Evolutionary conservation across 2,329 filamentous ascomycete species (phyloP).

Genomic region (Periconia macrospinosa): DNA sequence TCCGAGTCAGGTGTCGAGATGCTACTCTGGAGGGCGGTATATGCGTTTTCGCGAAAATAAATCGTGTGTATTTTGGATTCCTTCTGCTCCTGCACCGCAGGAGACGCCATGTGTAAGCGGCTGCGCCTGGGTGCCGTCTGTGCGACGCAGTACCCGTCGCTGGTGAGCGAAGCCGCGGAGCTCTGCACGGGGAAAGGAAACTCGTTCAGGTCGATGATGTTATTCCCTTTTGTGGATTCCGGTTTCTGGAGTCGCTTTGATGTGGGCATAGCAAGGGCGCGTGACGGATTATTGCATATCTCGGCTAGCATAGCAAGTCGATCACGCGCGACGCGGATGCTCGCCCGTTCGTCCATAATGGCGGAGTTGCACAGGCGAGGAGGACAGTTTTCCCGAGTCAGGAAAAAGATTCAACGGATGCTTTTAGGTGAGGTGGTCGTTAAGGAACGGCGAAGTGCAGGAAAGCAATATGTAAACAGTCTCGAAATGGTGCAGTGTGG

Average conservation of each 20-base stretch:
- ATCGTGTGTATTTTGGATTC: neutral
- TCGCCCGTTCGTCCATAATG: slow-evolving; percentile 11
- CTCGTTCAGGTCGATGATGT: neutral
- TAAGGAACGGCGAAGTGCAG: neutral
- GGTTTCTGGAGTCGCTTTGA: slow-evolving; percentile 7
- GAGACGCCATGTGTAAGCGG: slow-evolving; percentile 5
- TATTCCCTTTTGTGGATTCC: slow-evolving; percentile 1
- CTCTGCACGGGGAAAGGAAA: slow-evolving; percentile 3
- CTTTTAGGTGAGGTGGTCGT: neutral
- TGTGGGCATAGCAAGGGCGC: slow-evolving; percentile 14
- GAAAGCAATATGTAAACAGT: neutral
- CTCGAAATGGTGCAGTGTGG: slow-evolving; percentile 8
- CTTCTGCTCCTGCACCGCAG: neutral
- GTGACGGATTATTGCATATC: slow-evolving; percentile 20
- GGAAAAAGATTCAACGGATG: neutral
- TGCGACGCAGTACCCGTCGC: slow-evolving; percentile 18
- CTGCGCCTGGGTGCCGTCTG: slow-evolving; percentile 10
- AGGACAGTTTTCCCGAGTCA: neutral
- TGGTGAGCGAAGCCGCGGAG: slow-evolving; percentile 6
- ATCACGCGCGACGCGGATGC: slow-evolving; percentile 17
- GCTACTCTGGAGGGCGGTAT: slow-evolving; percentile 21
- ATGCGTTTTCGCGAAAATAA: slow-evolving; percentile 6
- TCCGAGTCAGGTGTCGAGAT: slow-evolving; percentile 30
- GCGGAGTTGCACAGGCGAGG: neutral
- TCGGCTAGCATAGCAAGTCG: slow-evolving; percentile 17